These are phyloP conservation scores for Trametes cubensis DNA, from an alignment of 768 basidiomycete genomes.

Conservation along the genomic window DNA sequence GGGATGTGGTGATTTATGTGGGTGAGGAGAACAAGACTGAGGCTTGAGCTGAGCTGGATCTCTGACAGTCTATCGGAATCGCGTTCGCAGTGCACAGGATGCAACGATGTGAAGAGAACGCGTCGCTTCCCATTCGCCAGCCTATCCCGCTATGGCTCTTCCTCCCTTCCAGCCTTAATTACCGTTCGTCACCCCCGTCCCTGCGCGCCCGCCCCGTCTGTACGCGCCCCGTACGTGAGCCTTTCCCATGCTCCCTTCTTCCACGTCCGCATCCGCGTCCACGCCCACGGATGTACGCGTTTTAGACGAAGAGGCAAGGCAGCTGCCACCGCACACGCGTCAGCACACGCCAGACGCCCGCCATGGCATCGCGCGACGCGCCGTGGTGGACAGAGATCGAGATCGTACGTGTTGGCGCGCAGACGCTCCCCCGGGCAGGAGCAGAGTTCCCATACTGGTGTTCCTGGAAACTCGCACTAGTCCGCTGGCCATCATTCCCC, in stretches of 20 bases:
- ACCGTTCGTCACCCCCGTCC: conserved; percentile 13
- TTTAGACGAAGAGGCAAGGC: too few relatives aligned
- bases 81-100: too few relatives aligned
- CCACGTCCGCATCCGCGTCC: too few relatives aligned
- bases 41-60: neutral
- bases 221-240: too few relatives aligned
- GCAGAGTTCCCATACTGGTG: conserved; percentile 6
- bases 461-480: neutral
- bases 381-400: too few relatives aligned
- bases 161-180: conserved; percentile 9
- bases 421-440: conserved; percentile 9
- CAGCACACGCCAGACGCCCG: too few relatives aligned
- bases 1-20: conserved; percentile 9
- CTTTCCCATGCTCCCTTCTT: too few relatives aligned
- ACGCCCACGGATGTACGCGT: too few relatives aligned
- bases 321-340: too few relatives aligned
- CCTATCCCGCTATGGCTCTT: neutral
- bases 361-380: too few relatives aligned
- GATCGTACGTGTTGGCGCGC: too few relatives aligned
- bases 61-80: too few relatives aligned
- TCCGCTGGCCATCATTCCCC: conserved; percentile 1
- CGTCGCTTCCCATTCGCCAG: neutral
- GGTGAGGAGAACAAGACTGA: neutral
- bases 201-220: neutral
- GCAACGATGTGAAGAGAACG: conserved; percentile 13